Percentiles rank a stretch among this genome's conserved stretches.
Conservation (phyloP, 768 basidiomycete species). For the Nevesoporus exiguus region DNA sequence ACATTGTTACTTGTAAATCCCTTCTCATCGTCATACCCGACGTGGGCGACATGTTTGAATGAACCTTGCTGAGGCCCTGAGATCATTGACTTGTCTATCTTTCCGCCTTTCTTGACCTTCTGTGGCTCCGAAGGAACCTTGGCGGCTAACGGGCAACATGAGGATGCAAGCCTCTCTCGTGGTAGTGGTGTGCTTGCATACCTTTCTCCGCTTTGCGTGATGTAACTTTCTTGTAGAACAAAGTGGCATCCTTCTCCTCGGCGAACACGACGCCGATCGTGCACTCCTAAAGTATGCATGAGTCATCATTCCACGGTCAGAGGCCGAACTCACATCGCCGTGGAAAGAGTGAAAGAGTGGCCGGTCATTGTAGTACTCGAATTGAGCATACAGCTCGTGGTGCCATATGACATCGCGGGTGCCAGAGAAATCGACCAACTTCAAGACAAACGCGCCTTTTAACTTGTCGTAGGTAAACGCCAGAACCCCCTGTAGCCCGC, state of each 20-base stretch:
- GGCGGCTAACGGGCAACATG: slow-evolving; percentile 27
- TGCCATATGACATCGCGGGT: slow-evolving; percentile 91
- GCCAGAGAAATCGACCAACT: slow-evolving; percentile 80
- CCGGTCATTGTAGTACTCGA: slow-evolving; percentile 80
- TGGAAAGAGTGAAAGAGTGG: slow-evolving; percentile 91
- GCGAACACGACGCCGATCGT: slow-evolving; percentile 92
- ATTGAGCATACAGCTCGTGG: slow-evolving; percentile 81
- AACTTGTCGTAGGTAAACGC: slow-evolving; percentile 63
- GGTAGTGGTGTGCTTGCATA: slow-evolving; percentile 26
- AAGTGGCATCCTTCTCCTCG: slow-evolving; percentile 79
- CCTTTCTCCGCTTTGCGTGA: slow-evolving; percentile 59
- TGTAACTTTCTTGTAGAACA: slow-evolving; percentile 82
- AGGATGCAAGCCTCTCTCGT: not conserved
- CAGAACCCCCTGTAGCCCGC: slow-evolving; percentile 84
- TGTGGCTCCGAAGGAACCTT: slow-evolving; percentile 55
- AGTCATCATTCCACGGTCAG: not conserved
- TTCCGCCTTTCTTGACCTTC: slow-evolving; percentile 59
- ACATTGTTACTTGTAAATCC: slow-evolving; percentile 87
- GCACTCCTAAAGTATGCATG: slow-evolving; percentile 54
- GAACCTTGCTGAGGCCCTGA: slow-evolving; percentile 74
- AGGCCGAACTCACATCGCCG: slow-evolving; percentile 72
- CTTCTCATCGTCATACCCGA: slow-evolving; percentile 86
- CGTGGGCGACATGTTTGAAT: slow-evolving; percentile 90
- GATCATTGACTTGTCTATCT: slow-evolving; percentile 91
- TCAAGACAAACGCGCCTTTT: slow-evolving; percentile 58